Percentiles rank a stretch among this genome's conserved stretches.
Conservation (phyloP, 352 stramenopile species). For the Phytopythium cucurbitacearum region DNA sequence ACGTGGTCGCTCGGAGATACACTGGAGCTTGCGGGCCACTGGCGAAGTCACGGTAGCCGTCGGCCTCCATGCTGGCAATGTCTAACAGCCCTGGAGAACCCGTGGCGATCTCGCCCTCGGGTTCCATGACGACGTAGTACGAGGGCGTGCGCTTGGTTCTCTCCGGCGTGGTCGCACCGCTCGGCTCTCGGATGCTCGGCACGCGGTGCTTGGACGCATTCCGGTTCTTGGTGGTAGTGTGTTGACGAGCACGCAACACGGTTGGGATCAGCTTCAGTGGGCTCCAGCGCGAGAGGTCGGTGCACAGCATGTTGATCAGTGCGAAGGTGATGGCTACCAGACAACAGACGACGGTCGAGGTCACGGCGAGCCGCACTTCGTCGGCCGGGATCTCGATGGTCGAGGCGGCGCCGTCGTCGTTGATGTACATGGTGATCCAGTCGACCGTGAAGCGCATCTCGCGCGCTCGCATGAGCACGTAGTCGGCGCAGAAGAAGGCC, state of each 20-base stretch:
- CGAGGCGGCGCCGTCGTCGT: slow-evolving; percentile 25
- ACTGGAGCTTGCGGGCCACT: background rate
- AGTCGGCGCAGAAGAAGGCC: slow-evolving; percentile 25
- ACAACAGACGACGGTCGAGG: slow-evolving; percentile 8
- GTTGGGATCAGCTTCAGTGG: slow-evolving; percentile 8
- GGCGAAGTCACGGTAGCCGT: background rate
- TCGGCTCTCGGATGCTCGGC: background rate
- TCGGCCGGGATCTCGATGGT: slow-evolving; percentile 23
- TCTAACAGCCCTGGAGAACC: background rate
- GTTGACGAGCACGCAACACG: background rate
- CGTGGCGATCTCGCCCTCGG: slow-evolving; percentile 1
- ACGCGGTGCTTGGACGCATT: background rate
- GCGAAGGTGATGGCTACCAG: slow-evolving; percentile 17
- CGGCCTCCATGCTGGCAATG: background rate
- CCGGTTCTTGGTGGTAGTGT: background rate
- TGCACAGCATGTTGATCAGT: slow-evolving; percentile 10
- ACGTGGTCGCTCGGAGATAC: background rate
- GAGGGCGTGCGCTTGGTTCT: slow-evolving; percentile 3
- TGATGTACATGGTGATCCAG: slow-evolving; percentile 29
- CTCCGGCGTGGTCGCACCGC: background rate
- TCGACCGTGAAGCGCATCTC: slow-evolving; percentile 45
- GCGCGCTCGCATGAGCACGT: slow-evolving; percentile 29
- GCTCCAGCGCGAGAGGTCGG: slow-evolving; percentile 28
- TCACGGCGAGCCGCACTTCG: slow-evolving; percentile 16
- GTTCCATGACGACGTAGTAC: slow-evolving; percentile 9